Percentiles rank a stretch among this genome's conserved stretches.
phyloP scores from a whole-genome alignment of 176 grass and related monocot species.

The Oryza meridionalis region DNA sequence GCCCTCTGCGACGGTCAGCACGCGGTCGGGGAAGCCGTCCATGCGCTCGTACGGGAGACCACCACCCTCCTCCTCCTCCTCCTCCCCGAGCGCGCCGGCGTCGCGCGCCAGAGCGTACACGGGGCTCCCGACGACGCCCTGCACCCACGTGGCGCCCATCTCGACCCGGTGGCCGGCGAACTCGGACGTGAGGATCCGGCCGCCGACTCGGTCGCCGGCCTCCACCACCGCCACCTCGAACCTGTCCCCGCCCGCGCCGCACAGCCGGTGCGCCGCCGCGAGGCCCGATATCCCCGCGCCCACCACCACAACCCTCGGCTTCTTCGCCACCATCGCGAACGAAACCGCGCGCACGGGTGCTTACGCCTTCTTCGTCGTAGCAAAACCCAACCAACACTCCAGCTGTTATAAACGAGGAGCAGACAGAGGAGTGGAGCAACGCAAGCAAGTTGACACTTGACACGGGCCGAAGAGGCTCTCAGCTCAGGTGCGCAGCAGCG shows the following conservation, averaged over 20 bases:
- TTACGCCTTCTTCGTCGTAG: background rate
- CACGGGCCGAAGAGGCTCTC: no score
- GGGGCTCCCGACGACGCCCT: slow-evolving; percentile 80
- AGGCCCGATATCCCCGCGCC: slow-evolving; percentile 88
- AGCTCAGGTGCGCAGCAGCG: no score
- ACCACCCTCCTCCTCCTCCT: background rate
- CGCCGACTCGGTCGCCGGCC: slow-evolving; percentile 56
- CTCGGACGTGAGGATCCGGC: slow-evolving; percentile 69
- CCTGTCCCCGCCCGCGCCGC: slow-evolving; percentile 41
- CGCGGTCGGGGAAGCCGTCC: slow-evolving; percentile 75
- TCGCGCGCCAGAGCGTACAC: slow-evolving; percentile 62
- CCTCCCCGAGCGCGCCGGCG: slow-evolving; percentile 41
- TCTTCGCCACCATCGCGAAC: slow-evolving; percentile 55
- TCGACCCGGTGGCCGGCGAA: slow-evolving; percentile 76
- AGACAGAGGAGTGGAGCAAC: background rate
- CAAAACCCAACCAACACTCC: background rate
- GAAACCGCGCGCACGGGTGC: background rate
- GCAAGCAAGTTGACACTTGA: background rate
- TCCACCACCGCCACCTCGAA: slow-evolving; percentile 81
- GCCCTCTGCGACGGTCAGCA: slow-evolving; percentile 71
- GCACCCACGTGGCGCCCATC: slow-evolving; percentile 93
- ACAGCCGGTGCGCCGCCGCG: slow-evolving; percentile 64
- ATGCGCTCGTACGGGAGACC: slow-evolving; percentile 71
- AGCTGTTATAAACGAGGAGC: background rate
- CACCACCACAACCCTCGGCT: slow-evolving; percentile 63